phyloP scores from a whole-genome alignment of 176 grass and related monocot species.

The Hsuehochloa calcarea region DNA sequence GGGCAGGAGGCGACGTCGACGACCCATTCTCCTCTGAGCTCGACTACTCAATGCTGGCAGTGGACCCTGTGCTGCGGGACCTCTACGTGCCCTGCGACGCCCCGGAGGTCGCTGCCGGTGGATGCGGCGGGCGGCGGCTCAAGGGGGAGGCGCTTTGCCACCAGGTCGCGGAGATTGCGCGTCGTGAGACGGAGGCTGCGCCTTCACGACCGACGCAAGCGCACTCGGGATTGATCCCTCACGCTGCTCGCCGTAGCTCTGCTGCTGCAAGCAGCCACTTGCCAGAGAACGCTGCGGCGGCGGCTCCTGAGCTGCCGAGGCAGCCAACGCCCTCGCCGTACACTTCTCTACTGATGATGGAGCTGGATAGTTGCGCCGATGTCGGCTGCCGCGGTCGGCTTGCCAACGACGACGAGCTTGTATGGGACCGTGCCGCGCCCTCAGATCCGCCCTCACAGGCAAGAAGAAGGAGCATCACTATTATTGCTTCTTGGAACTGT shows the following conservation, averaged over 20 bases:
- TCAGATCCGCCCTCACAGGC: constrained; percentile 27
- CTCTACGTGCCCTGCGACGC: constrained; percentile 66
- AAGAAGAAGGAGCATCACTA: background rate
- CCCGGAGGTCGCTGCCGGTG: constrained; percentile 10
- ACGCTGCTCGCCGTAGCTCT: background rate
- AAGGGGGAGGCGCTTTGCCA: constrained; percentile 41
- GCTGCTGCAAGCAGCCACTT: background rate
- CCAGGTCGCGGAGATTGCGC: constrained; percentile 50
- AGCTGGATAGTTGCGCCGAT: background rate
- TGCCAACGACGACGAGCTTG: constrained; percentile 13
- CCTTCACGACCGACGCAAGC: background rate
- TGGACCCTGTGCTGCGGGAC: constrained; percentile 44
- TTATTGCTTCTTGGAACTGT: background rate
- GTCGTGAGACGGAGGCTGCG: background rate
- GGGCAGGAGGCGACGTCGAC: background rate
- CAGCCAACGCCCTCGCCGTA: background rate
- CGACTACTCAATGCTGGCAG: constrained; percentile 50
- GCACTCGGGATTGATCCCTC: background rate
- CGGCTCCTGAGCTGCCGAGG: background rate
- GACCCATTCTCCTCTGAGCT: constrained; percentile 41
- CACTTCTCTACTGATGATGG: background rate
- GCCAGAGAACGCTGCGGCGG: background rate
- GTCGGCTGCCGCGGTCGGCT: background rate
- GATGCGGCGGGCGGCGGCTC: background rate
- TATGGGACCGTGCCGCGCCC: constrained; percentile 12